Evolutionary conservation across 2,329 filamentous ascomycete species (phyloP).

Genomic region (Aspergillus spinulosporus): DNA sequence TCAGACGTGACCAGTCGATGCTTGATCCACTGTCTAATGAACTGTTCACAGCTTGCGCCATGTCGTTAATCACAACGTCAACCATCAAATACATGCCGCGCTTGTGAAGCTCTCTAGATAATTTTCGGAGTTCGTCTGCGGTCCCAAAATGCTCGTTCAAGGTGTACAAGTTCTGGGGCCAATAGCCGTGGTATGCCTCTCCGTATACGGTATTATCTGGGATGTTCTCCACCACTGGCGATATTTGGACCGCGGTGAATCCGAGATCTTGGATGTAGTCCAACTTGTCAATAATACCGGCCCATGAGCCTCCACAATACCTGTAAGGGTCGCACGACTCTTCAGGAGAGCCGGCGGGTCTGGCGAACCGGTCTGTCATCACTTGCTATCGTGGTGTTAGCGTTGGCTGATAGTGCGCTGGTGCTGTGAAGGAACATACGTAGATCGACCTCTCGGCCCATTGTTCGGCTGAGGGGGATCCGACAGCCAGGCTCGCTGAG

Average conservation of each 20-base stretch:
- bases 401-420: not conserved
- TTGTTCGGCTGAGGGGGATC: slow-evolving; percentile 19
- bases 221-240: slow-evolving; percentile 42
- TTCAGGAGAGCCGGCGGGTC: slow-evolving; percentile 42
- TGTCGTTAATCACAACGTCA: slow-evolving; percentile 48
- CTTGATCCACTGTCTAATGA: slow-evolving; percentile 3
- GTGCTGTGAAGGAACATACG: slow-evolving; percentile 9
- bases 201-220: slow-evolving; percentile 35
- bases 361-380: slow-evolving; percentile 58
- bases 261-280: slow-evolving; percentile 51
- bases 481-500: slow-evolving; percentile 3
- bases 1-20: slow-evolving; percentile 22
- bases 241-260: slow-evolving; percentile 42
- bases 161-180: slow-evolving; percentile 47
- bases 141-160: slow-evolving; percentile 51
- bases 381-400: slow-evolving; percentile 42
- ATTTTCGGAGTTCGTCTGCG: slow-evolving; percentile 43
- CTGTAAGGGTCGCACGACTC: slow-evolving; percentile 20
- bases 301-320: slow-evolving; percentile 64
- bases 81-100: slow-evolving; percentile 53
- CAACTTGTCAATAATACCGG: slow-evolving; percentile 56
- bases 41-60: slow-evolving; percentile 22
- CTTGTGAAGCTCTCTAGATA: slow-evolving; percentile 45
- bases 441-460: slow-evolving; percentile 61
- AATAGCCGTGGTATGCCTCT: slow-evolving; percentile 51